Evolutionary conservation across 2,329 filamentous ascomycete genomes (phyloP).

Genomic region (Monosporascus ibericus): DNA sequence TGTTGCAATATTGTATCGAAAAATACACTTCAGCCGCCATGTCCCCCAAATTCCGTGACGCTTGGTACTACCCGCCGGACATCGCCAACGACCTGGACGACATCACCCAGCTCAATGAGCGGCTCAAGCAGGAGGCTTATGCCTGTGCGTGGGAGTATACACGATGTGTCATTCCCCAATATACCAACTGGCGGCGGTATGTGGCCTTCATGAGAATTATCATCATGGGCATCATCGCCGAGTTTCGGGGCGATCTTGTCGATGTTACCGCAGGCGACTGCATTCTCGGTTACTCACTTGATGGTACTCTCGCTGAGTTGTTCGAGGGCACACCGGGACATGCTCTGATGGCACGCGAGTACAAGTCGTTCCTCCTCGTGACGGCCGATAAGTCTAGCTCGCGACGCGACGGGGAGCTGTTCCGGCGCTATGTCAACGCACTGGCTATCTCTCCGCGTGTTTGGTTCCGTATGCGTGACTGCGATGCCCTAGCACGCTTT

Average conservation of each 20-base stretch:
- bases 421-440: slow-evolving; percentile 22
- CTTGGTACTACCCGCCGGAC: no score
- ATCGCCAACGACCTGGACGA: no score
- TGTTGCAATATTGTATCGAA: no score
- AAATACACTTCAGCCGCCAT: no score
- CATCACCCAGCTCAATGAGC: no score
- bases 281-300: slow-evolving; percentile 14
- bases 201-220: slow-evolving; percentile 16
- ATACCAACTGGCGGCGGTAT: slow-evolving; percentile 18
- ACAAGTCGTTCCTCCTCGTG: slow-evolving; percentile 14
- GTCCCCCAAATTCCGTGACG: no score
- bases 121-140: slow-evolving; percentile 6
- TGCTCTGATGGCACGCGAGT: slow-evolving; percentile 14
- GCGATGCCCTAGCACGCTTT: slow-evolving; percentile 26
- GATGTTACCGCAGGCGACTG: slow-evolving; percentile 3
- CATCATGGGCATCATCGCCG: slow-evolving; percentile 15
- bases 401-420: slow-evolving; percentile 12
- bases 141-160: slow-evolving; percentile 20
- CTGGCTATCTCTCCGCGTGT: slow-evolving; percentile 18
- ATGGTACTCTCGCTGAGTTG: slow-evolving; percentile 8
- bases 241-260: slow-evolving; percentile 14
- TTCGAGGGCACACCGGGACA: slow-evolving; percentile 10
- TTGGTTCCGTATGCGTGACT: slow-evolving; percentile 29
- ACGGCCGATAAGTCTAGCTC: slow-evolving; percentile 14
- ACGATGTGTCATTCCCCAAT: slow-evolving; percentile 17